Percentiles rank a stretch among this genome's conserved stretches.
Conservation (phyloP, 768 basidiomycete species). For the Tylopilus subfusipes region DNA sequence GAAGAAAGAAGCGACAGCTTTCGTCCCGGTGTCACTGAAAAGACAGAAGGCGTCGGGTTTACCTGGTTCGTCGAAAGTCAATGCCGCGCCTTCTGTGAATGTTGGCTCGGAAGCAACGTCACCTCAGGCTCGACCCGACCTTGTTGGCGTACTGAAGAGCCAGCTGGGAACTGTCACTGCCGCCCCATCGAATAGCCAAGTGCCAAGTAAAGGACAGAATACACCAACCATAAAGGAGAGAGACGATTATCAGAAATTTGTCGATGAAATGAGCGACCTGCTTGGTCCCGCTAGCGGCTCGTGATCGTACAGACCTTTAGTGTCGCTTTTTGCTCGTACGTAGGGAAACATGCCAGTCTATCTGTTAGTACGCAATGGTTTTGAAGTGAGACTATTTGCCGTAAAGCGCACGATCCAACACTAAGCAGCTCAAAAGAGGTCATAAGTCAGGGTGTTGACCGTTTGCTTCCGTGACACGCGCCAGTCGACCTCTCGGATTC, state of each 20-base stretch:
- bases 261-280: conserved; percentile 73
- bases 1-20: conserved; percentile 92
- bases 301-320: conserved; percentile 6
- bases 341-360: not conserved
- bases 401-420: not conserved
- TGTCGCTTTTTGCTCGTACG: not conserved
- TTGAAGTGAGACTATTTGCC: not conserved
- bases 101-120: conserved; percentile 26
- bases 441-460: not conserved
- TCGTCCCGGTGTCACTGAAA: conserved; percentile 80
- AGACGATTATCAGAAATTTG: conserved; percentile 73
- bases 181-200: conserved; percentile 13
- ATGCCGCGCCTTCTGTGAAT: conserved; percentile 60
- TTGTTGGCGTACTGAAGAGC: conserved; percentile 56
- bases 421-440: not conserved
- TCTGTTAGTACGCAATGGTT: not conserved
- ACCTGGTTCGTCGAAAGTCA: conserved; percentile 42
- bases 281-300: conserved; percentile 31
- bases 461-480: conserved; percentile 4
- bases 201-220: conserved; percentile 17
- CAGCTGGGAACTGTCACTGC: conserved; percentile 50
- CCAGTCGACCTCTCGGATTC: not conserved
- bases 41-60: conserved; percentile 53
- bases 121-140: conserved; percentile 55
- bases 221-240: conserved; percentile 40